Evolutionary conservation across 345 rosid genomes (phyloP).

Genomic region (Eucalyptus regnans): DNA sequence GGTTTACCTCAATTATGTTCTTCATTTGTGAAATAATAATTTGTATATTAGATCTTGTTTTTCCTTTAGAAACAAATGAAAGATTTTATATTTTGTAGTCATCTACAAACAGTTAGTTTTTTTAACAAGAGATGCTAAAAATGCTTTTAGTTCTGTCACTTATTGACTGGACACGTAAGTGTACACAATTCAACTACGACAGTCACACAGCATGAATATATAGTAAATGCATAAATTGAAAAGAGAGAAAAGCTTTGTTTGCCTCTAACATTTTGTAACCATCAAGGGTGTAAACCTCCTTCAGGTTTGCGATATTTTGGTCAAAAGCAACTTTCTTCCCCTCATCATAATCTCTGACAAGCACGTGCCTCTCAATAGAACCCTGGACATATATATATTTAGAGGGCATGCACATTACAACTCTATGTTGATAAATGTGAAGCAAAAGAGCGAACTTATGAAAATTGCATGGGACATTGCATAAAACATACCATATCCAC

Average conservation of each 20-base stretch:
- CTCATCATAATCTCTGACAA: constrained; percentile 71
- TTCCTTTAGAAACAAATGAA: not conserved
- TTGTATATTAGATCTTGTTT: not conserved
- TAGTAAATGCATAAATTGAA: not conserved
- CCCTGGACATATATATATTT: constrained; percentile 28
- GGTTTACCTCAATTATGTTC: not conserved
- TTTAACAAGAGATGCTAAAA: not conserved
- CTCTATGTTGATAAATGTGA: not conserved
- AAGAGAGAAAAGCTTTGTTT: not conserved
- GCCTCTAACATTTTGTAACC: constrained; percentile 72
- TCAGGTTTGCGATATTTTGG: constrained; percentile 50
- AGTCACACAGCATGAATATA: not conserved
- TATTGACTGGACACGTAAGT: not conserved
- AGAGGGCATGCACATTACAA: not conserved
- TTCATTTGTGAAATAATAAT: not conserved
- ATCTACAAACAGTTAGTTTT: not conserved
- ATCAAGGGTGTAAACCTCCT: constrained; percentile 80
- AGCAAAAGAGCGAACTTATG: not conserved
- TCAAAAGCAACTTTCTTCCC: constrained; percentile 88
- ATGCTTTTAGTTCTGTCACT: not conserved
- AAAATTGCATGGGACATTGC: not conserved
- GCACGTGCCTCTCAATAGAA: constrained; percentile 81
- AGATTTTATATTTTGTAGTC: not conserved
- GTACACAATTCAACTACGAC: not conserved
- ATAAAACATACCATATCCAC: constrained; percentile 68